Conservation (phyloP, 768 basidiomycete species). For the Omphalotus guepiniiformis region DNA sequence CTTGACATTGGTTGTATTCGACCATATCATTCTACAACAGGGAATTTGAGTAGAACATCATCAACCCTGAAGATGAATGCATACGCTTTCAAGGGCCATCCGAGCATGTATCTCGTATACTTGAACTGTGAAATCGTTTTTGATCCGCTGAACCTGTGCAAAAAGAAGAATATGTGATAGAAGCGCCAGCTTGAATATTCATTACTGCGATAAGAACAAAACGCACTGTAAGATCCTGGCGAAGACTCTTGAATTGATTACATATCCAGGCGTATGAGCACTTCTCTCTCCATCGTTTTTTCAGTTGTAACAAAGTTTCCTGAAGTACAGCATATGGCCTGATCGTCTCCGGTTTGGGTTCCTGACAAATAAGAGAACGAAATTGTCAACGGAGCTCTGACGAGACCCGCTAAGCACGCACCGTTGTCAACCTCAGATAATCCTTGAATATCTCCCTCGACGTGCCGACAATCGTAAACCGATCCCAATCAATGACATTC, state of each 20-base stretch:
- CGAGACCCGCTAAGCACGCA: constrained; percentile 34
- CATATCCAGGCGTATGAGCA: constrained; percentile 84
- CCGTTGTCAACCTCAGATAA: constrained; percentile 90
- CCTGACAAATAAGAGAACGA: constrained; percentile 40
- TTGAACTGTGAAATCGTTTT: constrained; percentile 95
- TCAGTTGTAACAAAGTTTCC: constrained; percentile 82
- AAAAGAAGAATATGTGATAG: constrained; percentile 11
- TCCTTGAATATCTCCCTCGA: constrained; percentile 90
- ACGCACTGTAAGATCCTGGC: constrained; percentile 96
- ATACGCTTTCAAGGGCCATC: constrained; percentile 89
- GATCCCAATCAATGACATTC: constrained; percentile 98
- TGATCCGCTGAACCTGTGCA: constrained; percentile 93
- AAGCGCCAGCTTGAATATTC: constrained; percentile 21
- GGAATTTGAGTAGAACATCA: constrained; percentile 12
- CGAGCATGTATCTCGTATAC: constrained; percentile 99
- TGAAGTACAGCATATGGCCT: constrained; percentile 83
- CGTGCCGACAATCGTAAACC: constrained; percentile 90
- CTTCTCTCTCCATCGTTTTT: constrained; percentile 83
- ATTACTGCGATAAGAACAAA: constrained; percentile 5
- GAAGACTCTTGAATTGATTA: constrained; percentile 95
- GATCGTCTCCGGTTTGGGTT: constrained; percentile 92
- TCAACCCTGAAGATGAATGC: constrained; percentile 25
- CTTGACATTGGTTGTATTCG: constrained; percentile 98
- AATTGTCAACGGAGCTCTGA: too few species aligned
- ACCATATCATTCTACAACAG: constrained; percentile 83